Percentiles rank a stretch among this genome's conserved stretches.
phyloP scores from a whole-genome alignment of 305 asterid genomes.

The Fraxinus greggii region DNA sequence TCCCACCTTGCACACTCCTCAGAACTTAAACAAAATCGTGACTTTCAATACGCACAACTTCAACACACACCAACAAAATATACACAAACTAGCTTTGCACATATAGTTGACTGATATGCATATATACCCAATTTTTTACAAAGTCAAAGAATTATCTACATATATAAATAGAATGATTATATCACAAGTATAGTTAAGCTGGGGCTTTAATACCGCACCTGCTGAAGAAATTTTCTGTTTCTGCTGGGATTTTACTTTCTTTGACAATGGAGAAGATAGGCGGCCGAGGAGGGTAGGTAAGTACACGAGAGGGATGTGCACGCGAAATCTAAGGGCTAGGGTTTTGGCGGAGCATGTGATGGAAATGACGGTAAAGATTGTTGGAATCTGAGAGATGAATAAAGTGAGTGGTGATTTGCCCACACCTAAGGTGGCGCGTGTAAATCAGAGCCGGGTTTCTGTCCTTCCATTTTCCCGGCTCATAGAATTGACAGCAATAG shows the following conservation, averaged over 20 bases:
- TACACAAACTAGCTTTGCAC: conserved; percentile 13
- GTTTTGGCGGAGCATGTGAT: conserved; percentile 10
- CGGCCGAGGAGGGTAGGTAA: neutral
- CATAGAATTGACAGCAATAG: neutral
- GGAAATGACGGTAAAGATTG: conserved; percentile 23
- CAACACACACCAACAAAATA: conserved; percentile 11
- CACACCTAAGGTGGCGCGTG: conserved; percentile 44
- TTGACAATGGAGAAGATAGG: conserved; percentile 19
- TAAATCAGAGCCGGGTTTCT: neutral
- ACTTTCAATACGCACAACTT: neutral
- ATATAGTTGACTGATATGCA: conserved; percentile 6
- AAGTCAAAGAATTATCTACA: conserved; percentile 19
- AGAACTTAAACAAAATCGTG: conserved; percentile 11
- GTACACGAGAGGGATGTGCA: conserved; percentile 32
- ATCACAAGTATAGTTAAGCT: conserved; percentile 9
- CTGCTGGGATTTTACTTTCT: neutral
- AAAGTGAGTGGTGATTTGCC: neutral
- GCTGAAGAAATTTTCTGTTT: conserved; percentile 21
- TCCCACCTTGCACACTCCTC: conserved; percentile 19
- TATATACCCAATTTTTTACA: neutral
- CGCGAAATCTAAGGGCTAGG: conserved; percentile 22
- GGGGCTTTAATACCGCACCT: conserved; percentile 45
- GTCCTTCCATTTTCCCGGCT: neutral
- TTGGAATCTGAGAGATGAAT: conserved; percentile 7
- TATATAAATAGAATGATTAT: neutral